Percentiles rank a stretch among this genome's conserved stretches.
Evolutionary conservation across 345 rosid genomes (phyloP).

Genomic region (Odontarrhena argentea): DNA sequence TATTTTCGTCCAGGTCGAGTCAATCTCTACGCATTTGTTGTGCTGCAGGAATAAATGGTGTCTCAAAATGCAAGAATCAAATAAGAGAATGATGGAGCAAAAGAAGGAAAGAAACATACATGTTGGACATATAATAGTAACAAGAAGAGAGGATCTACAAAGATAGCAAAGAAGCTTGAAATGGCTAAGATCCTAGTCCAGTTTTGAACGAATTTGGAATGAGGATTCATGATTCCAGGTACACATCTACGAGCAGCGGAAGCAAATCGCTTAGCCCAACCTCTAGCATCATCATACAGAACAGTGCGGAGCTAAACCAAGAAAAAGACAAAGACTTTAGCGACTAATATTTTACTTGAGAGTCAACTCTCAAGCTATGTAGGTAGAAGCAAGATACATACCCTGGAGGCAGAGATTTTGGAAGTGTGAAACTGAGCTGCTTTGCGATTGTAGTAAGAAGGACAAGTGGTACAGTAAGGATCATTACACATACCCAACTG

Average conservation of each 20-base stretch:
- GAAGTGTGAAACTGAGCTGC: conserved; percentile 42
- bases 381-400: conserved; percentile 14
- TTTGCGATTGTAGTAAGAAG: conserved; percentile 56
- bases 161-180: conserved; percentile 71
- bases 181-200: conserved; percentile 77
- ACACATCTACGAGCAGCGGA: conserved; percentile 43
- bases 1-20: conserved; percentile 48
- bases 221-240: conserved; percentile 85
- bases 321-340: neutral
- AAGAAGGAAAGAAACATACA: conserved; percentile 45
- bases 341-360: neutral
- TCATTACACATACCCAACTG: conserved; percentile 81
- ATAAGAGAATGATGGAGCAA: neutral
- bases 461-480: conserved; percentile 94
- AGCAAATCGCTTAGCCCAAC: conserved; percentile 66
- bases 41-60: conserved; percentile 44
- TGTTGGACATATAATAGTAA: conserved; percentile 54
- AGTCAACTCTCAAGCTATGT: neutral
- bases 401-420: conserved; percentile 54
- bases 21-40: conserved; percentile 54
- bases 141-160: conserved; percentile 84
- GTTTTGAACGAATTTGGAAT: conserved; percentile 55
- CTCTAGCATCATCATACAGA: conserved; percentile 80
- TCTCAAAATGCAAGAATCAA: neutral
- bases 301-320: conserved; percentile 58